Conservation (phyloP, 768 basidiomycete species). For the Kwoniella sp. region DNA sequence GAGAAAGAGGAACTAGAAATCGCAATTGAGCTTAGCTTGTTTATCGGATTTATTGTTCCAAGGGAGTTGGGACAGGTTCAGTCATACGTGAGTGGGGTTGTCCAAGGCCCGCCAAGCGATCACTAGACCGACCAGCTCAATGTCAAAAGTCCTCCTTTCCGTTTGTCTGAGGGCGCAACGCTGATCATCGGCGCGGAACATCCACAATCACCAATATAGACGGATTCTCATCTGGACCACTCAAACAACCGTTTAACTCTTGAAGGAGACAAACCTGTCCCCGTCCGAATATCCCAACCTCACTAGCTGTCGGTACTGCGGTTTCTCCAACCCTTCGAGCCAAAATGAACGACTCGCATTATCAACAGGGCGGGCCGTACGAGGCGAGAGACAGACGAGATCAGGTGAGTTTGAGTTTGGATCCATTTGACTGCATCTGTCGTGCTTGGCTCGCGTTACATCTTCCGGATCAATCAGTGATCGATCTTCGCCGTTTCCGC, state of each 20-base stretch:
- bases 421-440: no score
- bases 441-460: neutral
- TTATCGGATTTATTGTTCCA: neutral
- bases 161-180: neutral
- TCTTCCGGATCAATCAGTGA: neutral
- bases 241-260: no score
- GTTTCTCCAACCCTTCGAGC: neutral
- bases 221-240: neutral
- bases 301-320: no score
- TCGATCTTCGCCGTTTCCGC: conserved; percentile 4
- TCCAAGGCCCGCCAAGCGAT: neutral
- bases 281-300: no score
- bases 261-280: no score
- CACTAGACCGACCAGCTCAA: neutral
- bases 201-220: neutral
- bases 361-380: conserved; percentile 4
- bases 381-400: conserved; percentile 24
- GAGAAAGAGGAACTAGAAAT: no score
- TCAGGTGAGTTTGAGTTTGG: conserved; percentile 19
- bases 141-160: neutral
- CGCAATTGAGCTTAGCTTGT: no score
- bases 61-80: neutral
- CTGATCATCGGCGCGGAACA: neutral
- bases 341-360: conserved; percentile 27
- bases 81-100: neutral